Conservation (phyloP, 2,329 filamentous ascomycete genomes). For the Curvularia spicifera region DNA sequence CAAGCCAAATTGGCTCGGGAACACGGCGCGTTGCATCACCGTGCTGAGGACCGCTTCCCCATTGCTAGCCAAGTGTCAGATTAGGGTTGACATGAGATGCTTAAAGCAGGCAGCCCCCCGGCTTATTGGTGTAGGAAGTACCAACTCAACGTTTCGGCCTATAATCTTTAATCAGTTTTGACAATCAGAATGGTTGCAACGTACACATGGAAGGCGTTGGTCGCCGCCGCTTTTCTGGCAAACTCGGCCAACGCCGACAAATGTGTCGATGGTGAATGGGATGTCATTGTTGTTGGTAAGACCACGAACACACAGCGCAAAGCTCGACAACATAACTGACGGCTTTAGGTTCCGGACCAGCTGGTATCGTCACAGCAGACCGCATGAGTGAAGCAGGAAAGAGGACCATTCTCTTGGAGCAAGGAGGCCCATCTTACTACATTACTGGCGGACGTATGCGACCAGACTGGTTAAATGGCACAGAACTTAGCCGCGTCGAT, state of each 20-base stretch:
- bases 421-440: slow-evolving; percentile 59
- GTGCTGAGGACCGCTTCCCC: slow-evolving; percentile 2
- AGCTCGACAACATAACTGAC: background rate
- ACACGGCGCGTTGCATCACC: slow-evolving; percentile 7
- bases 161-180: background rate
- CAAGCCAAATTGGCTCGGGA: slow-evolving; percentile 4
- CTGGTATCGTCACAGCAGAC: slow-evolving; percentile 61
- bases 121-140: background rate
- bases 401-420: slow-evolving; percentile 60
- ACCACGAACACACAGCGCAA: background rate
- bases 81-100: background rate
- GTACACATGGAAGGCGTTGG: slow-evolving; percentile 19
- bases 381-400: slow-evolving; percentile 60
- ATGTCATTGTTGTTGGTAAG: slow-evolving; percentile 34
- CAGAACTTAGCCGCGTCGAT: slow-evolving; percentile 59
- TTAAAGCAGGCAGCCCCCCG: slow-evolving; percentile 8
- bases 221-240: slow-evolving; percentile 14
- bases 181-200: slow-evolving; percentile 16
- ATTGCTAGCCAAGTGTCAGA: background rate
- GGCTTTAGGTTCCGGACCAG: slow-evolving; percentile 54
- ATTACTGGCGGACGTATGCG: slow-evolving; percentile 56
- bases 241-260: slow-evolving; percentile 8
- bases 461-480: slow-evolving; percentile 58
- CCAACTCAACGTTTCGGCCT: background rate
- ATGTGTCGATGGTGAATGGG: slow-evolving; percentile 25